Conservation (phyloP, 1,284 basidiomycete species). For the Rugosomyces carneus region DNA sequence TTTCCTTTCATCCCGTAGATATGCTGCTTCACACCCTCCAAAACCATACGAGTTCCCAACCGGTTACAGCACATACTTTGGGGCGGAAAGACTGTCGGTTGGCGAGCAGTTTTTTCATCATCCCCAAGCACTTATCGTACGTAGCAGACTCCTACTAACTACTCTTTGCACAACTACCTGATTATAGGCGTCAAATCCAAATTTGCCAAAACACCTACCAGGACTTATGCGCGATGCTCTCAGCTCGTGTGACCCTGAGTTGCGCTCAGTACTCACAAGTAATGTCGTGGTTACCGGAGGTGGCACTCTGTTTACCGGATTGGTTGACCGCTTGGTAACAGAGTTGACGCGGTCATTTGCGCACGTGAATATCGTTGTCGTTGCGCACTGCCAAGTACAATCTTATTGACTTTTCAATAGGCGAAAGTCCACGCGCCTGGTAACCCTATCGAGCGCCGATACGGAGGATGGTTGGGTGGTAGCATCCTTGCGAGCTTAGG, state of each 20-base stretch:
- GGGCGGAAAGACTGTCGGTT: slow-evolving; percentile 74
- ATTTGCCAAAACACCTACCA: slow-evolving; percentile 72
- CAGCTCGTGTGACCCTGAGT: slow-evolving; percentile 84
- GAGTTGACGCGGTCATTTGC: slow-evolving; percentile 79
- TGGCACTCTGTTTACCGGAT: slow-evolving; percentile 80
- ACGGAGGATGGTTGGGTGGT: slow-evolving; percentile 90
- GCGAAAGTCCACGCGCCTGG: slow-evolving; percentile 87
- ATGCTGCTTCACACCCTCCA: slow-evolving; percentile 44
- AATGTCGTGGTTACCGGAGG: slow-evolving; percentile 97
- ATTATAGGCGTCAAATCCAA: slow-evolving; percentile 53
- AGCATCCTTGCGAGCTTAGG: slow-evolving; percentile 90
- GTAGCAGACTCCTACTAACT: slow-evolving; percentile 21
- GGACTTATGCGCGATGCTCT: slow-evolving; percentile 77
- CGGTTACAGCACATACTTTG: slow-evolving; percentile 86
- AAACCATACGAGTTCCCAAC: slow-evolving; percentile 94
- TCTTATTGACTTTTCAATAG: slow-evolving; percentile 26
- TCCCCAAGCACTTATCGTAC: slow-evolving; percentile 67
- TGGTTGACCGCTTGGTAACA: slow-evolving; percentile 77
- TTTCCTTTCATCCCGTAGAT: slow-evolving; percentile 27
- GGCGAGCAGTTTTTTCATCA: slow-evolving; percentile 91
- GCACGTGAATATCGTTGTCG: slow-evolving; percentile 48
- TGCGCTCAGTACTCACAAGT: slow-evolving; percentile 82
- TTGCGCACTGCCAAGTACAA: not conserved
- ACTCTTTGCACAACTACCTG: not conserved
- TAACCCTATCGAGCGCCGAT: slow-evolving; percentile 82